Percentiles rank a stretch among this genome's conserved stretches.
Conservation (phyloP, 2,329 filamentous ascomycete species). For the Aureobasidium sp. region DNA sequence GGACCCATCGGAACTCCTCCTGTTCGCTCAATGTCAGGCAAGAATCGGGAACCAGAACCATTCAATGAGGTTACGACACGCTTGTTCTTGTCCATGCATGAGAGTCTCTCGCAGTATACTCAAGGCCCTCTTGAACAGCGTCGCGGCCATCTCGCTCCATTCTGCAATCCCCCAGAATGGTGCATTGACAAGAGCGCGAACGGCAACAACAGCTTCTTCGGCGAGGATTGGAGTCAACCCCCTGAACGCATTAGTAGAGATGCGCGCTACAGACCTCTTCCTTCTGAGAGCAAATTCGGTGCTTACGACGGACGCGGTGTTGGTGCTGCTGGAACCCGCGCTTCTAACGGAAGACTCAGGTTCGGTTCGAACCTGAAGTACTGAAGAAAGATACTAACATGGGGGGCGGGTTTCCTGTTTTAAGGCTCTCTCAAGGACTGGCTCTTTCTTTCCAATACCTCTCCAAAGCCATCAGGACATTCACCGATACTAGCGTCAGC, state of each 20-base stretch:
- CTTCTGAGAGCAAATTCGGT: conserved; percentile 16
- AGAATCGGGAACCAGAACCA: not conserved
- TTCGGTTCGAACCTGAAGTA: not conserved
- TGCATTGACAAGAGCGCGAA: conserved; percentile 28
- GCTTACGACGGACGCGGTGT: conserved; percentile 12
- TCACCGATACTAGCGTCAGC: too few relatives aligned
- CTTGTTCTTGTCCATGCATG: conserved; percentile 32
- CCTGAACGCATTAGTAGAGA: conserved; percentile 29
- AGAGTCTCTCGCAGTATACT: conserved; percentile 34
- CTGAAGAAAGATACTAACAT: not conserved
- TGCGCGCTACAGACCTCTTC: conserved; percentile 24
- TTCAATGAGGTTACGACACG: conserved; percentile 20
- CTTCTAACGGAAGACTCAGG: not conserved
- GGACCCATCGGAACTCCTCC: conserved; percentile 10
- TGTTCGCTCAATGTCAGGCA: not conserved
- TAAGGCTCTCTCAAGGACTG: too few relatives aligned
- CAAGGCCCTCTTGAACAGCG: conserved; percentile 24
- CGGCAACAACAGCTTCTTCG: conserved; percentile 34
- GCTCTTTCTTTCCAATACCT: not conserved
- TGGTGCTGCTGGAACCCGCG: not conserved
- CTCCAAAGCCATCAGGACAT: too few relatives aligned
- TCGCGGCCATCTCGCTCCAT: conserved; percentile 32
- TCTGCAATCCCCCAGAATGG: conserved; percentile 24
- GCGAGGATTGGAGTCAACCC: conserved; percentile 28
- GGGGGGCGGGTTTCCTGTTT: too few relatives aligned